phyloP scores from a whole-genome alignment of 169 alveolate species.

The Besnoitia besnoiti region DNA sequence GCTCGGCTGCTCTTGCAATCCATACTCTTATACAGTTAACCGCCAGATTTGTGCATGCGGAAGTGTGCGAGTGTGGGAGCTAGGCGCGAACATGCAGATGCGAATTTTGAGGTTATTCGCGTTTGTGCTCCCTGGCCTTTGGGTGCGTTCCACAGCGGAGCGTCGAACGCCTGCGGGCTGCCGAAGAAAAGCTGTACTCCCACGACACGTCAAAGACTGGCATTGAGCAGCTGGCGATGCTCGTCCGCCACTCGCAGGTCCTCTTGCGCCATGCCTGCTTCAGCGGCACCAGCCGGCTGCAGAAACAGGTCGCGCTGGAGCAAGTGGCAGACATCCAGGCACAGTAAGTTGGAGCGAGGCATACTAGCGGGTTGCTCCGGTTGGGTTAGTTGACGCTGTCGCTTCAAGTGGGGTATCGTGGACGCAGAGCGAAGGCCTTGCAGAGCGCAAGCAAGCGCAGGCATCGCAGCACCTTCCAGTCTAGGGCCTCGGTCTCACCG shows the following conservation, averaged over 20 bases:
- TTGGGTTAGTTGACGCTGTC: too few species aligned
- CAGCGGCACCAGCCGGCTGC: not conserved
- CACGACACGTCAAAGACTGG: slow-evolving; percentile 21
- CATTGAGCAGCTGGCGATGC: slow-evolving; percentile 38
- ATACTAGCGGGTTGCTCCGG: too few species aligned
- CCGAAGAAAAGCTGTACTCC: slow-evolving; percentile 9
- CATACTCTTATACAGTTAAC: too few species aligned
- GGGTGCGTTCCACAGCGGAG: too few species aligned
- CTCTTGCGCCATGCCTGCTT: slow-evolving; percentile 26
- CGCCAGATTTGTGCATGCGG: too few species aligned
- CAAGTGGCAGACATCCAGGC: slow-evolving; percentile 37
- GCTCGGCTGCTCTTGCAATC: too few species aligned
- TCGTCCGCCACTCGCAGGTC: slow-evolving; percentile 31
- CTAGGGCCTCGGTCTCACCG: too few species aligned
- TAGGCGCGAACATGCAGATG: not conserved
- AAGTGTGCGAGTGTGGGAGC: too few species aligned
- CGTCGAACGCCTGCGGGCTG: not conserved
- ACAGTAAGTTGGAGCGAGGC: not conserved
- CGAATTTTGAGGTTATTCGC: not conserved
- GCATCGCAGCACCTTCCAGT: too few species aligned
- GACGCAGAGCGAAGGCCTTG: too few species aligned
- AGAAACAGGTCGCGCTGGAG: slow-evolving; percentile 5
- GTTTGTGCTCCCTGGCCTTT: not conserved
- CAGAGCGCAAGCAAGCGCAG: too few species aligned
- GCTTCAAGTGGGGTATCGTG: too few species aligned